Conservation (phyloP, 768 basidiomycete genomes). For the Lepiota venenata region DNA sequence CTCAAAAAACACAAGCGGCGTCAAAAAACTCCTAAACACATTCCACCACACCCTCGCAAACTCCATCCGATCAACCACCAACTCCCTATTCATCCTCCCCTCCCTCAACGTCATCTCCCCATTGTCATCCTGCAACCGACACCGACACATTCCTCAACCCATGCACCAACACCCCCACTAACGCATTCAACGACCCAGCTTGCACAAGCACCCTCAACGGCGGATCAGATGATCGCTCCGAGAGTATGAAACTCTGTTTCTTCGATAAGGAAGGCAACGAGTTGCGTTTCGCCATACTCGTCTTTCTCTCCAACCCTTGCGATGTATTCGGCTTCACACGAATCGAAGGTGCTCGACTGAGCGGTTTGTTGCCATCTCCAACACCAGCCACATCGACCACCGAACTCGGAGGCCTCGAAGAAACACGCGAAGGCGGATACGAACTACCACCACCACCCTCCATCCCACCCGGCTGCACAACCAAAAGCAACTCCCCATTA, state of each 20-base stretch:
- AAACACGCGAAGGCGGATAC: conserved; percentile 54
- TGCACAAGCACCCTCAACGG: conserved; percentile 75
- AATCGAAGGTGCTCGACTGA: conserved; percentile 68
- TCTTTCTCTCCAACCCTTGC: conserved; percentile 71
- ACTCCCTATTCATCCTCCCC: conserved; percentile 67
- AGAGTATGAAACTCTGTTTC: conserved; percentile 50
- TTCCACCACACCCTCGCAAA: conserved; percentile 83
- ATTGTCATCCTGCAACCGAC: conserved; percentile 81
- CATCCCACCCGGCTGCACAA: conserved; percentile 54
- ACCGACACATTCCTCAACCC: conserved; percentile 77
- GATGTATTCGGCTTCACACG: conserved; percentile 72
- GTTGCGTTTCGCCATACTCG: conserved; percentile 68
- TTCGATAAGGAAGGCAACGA: conserved; percentile 77
- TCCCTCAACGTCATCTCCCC: conserved; percentile 79
- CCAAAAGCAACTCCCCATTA: conserved; percentile 69
- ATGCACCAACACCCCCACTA: conserved; percentile 74
- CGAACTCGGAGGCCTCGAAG: conserved; percentile 72
- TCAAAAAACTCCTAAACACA: conserved; percentile 77
- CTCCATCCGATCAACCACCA: conserved; percentile 69
- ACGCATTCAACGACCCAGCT: conserved; percentile 71
- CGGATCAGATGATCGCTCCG: conserved; percentile 65
- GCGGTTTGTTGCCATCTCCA: conserved; percentile 32
- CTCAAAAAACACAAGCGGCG: conserved; percentile 82
- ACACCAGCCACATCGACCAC: conserved; percentile 36
- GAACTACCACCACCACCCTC: conserved; percentile 48